Conservation (phyloP, 2,329 filamentous ascomycete genomes). For the Dothiorella sarmentorum region DNA sequence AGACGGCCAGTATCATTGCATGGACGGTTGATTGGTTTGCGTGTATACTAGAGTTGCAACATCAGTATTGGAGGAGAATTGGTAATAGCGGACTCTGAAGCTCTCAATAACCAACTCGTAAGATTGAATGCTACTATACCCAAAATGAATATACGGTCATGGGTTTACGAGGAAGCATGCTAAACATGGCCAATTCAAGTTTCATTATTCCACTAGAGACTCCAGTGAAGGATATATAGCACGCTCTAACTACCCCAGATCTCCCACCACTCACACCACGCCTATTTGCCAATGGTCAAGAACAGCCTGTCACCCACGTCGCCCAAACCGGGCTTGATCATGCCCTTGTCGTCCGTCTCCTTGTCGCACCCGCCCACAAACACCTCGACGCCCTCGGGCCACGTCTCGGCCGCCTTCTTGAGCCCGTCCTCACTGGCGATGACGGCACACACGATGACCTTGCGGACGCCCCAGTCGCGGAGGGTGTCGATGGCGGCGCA, state of each 20-base stretch:
- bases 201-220: background rate
- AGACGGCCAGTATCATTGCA: too few relatives aligned
- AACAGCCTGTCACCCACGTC: slow-evolving; percentile 90
- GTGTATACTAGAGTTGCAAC: too few relatives aligned
- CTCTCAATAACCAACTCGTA: too few relatives aligned
- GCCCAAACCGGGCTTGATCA: slow-evolving; percentile 86
- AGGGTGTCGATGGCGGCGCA: slow-evolving; percentile 86
- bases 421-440: slow-evolving; percentile 72
- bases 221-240: slow-evolving; percentile 7
- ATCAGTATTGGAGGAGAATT: too few relatives aligned
- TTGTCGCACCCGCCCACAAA: slow-evolving; percentile 80
- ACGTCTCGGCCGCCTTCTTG: slow-evolving; percentile 66
- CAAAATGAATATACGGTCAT: background rate
- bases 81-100: too few relatives aligned
- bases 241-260: background rate
- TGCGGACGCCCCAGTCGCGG: slow-evolving; percentile 84
- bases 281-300: slow-evolving; percentile 78
- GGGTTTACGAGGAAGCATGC: background rate
- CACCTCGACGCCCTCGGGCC: slow-evolving; percentile 72
- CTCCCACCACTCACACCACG: background rate
- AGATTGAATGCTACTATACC: too few relatives aligned
- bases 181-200: background rate
- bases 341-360: slow-evolving; percentile 71
- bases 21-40: too few relatives aligned
- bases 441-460: slow-evolving; percentile 72